Percentiles rank a stretch among this genome's conserved stretches.
Evolutionary conservation across 768 basidiomycete genomes (phyloP).

Genomic region (Cubamyces lactineus): DNA sequence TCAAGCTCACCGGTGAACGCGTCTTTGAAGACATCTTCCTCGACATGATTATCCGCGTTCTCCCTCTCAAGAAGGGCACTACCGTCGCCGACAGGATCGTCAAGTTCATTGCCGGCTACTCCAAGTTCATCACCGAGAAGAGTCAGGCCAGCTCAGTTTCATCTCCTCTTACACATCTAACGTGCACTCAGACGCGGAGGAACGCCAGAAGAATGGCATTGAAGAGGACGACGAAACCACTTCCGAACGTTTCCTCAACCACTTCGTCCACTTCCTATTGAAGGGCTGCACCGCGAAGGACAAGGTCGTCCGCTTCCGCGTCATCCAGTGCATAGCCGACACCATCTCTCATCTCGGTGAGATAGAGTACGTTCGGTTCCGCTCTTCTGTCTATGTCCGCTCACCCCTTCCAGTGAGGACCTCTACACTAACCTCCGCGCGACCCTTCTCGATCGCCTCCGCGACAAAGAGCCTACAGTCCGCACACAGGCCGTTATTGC

Average conservation of each 20-base stretch:
- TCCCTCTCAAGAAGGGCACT: conserved; percentile 82
- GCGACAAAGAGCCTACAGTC: conserved; percentile 78
- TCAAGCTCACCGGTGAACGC: conserved; percentile 73
- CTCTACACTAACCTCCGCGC: conserved; percentile 64
- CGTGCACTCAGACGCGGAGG: conserved; percentile 38
- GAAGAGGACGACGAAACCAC: conserved; percentile 54
- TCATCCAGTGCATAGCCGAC: conserved; percentile 73
- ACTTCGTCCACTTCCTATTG: conserved; percentile 59
- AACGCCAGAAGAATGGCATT: conserved; percentile 39
- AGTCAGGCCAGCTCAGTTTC: conserved; percentile 46
- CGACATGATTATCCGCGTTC: conserved; percentile 57
- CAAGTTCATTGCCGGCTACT: conserved; percentile 83
- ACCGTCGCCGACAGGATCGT: conserved; percentile 72
- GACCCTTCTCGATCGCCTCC: conserved; percentile 68
- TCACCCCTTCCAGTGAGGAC: conserved; percentile 60
- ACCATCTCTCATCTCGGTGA: conserved; percentile 82
- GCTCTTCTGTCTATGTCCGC: background rate
- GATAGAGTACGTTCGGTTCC: conserved; percentile 67
- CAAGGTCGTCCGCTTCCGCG: conserved; percentile 83
- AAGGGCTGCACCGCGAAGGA: conserved; percentile 85
- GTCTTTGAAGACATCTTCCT: conserved; percentile 72
- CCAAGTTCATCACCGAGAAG: conserved; percentile 75
- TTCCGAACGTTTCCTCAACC: conserved; percentile 51
- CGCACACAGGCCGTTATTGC: conserved; percentile 82
- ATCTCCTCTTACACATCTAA: background rate